Evolutionary conservation across 75 land plant genomes (phyloP).

Genomic region (Pinus tabuliformis): DNA sequence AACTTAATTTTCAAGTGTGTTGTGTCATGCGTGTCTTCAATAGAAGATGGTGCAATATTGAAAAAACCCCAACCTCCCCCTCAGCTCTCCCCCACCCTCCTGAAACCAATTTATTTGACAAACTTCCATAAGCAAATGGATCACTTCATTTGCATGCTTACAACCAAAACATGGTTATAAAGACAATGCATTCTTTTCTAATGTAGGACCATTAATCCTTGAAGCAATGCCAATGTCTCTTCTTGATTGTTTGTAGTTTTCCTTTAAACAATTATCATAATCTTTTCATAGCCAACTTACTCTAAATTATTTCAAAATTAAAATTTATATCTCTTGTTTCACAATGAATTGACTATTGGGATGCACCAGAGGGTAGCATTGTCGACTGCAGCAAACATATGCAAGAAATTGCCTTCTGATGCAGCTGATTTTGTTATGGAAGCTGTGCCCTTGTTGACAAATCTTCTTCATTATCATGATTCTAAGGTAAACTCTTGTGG

Average conservation of each 20-base stretch:
- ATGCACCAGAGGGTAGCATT: slow-evolving; percentile 87
- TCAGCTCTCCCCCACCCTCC: no score
- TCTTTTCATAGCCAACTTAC: no score
- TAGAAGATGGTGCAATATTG: no score
- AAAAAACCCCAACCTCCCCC: no score
- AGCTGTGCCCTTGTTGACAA: slow-evolving; percentile 91
- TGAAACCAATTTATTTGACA: no score
- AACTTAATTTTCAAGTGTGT: no score
- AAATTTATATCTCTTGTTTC: background rate
- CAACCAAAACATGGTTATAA: background rate
- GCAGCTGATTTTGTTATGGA: slow-evolving; percentile 95
- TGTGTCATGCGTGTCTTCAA: no score
- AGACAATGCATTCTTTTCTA: background rate
- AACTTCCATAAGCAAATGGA: no score
- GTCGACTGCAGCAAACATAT: slow-evolving; percentile 98
- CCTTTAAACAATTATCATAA: no score
- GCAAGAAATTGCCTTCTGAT: slow-evolving; percentile 94
- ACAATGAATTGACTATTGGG: background rate
- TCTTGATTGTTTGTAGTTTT: background rate
- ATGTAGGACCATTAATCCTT: background rate
- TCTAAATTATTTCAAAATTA: background rate
- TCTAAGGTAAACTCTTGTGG: slow-evolving; percentile 38
- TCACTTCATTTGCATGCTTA: no score
- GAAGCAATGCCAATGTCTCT: background rate
- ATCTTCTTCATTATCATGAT: slow-evolving; percentile 97